Conservation (phyloP, 306 rosid species). For the Boehmeria nivea region DNA sequence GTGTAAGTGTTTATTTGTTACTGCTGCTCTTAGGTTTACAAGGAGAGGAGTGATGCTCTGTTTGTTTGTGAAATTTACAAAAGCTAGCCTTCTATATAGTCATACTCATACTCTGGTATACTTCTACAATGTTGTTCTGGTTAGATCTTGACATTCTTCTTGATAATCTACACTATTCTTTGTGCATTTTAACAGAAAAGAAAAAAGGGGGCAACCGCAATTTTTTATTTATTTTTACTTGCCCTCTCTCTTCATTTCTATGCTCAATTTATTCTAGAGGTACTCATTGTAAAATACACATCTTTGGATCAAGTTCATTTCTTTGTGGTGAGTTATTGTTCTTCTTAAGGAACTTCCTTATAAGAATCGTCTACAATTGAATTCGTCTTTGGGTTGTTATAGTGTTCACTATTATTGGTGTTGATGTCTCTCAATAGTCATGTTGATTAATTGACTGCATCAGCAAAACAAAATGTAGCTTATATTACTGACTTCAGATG, state of each 20-base stretch:
- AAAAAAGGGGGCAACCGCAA: no score
- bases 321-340: not conserved
- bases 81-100: no score
- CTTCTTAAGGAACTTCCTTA: not conserved
- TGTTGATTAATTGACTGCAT: no score
- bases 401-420: not conserved
- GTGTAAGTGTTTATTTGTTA: not conserved
- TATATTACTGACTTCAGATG: no score
- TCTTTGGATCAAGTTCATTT: conserved; percentile 13
- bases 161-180: conserved; percentile 2
- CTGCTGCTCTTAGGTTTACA: no score
- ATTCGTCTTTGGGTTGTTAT: not conserved
- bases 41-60: no score
- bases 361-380: not conserved
- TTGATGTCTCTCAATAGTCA: no score
- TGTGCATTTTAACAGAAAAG: conserved; percentile 4
- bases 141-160: no score
- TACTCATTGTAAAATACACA: no score
- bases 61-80: conserved; percentile 50
- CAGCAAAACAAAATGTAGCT: no score
- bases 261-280: conserved; percentile 8
- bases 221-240: not conserved
- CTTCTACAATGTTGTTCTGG: no score
- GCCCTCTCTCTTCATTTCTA: conserved; percentile 6
- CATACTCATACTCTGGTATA: no score